phyloP scores from a whole-genome alignment of 2,329 filamentous ascomycete genomes.

The Colletotrichum eremochloae region DNA sequence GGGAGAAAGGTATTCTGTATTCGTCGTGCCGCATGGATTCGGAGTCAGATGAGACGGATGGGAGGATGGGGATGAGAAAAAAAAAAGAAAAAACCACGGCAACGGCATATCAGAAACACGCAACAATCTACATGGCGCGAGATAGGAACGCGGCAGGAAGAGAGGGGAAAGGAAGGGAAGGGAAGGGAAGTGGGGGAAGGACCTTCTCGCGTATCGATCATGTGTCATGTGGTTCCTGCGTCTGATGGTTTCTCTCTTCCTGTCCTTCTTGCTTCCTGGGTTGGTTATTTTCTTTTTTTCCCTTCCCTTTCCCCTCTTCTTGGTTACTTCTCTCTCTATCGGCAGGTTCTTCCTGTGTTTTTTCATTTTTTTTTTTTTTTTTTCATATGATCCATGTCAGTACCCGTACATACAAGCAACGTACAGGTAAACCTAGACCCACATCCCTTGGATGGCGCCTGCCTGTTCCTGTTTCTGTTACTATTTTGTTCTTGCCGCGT shows the following conservation, averaged over 20 bases:
- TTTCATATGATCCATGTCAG: no score
- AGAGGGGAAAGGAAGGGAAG: no score
- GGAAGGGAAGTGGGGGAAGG: no score
- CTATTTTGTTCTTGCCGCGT: neutral
- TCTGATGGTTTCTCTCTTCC: neutral
- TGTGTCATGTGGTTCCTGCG: neutral
- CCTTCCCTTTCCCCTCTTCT: neutral
- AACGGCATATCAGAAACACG: neutral
- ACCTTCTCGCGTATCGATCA: neutral
- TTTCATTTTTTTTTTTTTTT: no score
- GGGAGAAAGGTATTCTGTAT: neutral
- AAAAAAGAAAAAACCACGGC: neutral
- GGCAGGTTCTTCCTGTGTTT: no score
- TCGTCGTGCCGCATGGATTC: neutral
- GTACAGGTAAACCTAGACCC: neutral
- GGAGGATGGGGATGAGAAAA: no score
- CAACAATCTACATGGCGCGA: neutral
- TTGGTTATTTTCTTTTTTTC: no score
- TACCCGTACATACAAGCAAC: no score
- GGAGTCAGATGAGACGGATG: neutral
- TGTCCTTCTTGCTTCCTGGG: no score
- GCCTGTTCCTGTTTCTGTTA: conserved; percentile 16
- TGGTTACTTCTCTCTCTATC: neutral
- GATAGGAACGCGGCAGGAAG: neutral
- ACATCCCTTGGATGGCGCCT: neutral